phyloP scores from a whole-genome alignment of 768 basidiomycete species.

The Mrakia frigida region DNA sequence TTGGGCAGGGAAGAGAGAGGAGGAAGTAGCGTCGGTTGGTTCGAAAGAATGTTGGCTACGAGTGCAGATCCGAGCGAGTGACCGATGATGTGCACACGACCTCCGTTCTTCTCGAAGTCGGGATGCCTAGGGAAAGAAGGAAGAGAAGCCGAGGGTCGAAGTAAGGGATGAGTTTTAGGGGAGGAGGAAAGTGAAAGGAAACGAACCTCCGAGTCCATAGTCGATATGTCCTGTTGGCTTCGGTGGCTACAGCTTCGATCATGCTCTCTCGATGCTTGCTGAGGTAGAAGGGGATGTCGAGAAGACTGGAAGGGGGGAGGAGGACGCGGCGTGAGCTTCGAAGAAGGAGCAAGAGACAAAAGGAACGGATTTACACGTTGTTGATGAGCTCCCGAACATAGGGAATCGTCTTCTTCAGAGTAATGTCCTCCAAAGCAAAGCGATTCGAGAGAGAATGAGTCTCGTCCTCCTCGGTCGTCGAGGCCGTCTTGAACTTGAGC shows the following conservation, averaged over 20 bases:
- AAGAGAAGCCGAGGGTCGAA: too few species aligned
- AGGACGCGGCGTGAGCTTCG: too few species aligned
- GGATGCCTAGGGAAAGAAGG: constrained; percentile 40
- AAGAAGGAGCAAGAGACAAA: too few species aligned
- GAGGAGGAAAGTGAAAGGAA: not conserved
- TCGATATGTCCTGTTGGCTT: constrained; percentile 46
- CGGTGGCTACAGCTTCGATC: constrained; percentile 38
- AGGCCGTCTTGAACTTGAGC: not conserved
- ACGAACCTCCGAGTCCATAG: constrained; percentile 46
- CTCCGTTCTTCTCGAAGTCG: constrained; percentile 43
- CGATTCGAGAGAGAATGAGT: constrained; percentile 47
- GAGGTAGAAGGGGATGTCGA: constrained; percentile 20
- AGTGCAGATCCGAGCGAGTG: constrained; percentile 49
- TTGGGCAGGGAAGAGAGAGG: constrained; percentile 44
- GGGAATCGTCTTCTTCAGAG: constrained; percentile 48
- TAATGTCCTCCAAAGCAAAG: constrained; percentile 49
- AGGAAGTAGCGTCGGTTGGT: constrained; percentile 48
- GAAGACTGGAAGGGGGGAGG: not conserved
- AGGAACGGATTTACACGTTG: not conserved
- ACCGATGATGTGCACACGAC: constrained; percentile 48
- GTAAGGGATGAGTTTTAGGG: not conserved
- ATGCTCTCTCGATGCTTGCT: constrained; percentile 9
- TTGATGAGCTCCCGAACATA: constrained; percentile 21
- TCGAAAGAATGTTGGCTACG: constrained; percentile 47
- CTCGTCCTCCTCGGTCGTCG: constrained; percentile 35